Conservation (phyloP, 73 alveolate genomes). For the Halteria grandinella region DNA sequence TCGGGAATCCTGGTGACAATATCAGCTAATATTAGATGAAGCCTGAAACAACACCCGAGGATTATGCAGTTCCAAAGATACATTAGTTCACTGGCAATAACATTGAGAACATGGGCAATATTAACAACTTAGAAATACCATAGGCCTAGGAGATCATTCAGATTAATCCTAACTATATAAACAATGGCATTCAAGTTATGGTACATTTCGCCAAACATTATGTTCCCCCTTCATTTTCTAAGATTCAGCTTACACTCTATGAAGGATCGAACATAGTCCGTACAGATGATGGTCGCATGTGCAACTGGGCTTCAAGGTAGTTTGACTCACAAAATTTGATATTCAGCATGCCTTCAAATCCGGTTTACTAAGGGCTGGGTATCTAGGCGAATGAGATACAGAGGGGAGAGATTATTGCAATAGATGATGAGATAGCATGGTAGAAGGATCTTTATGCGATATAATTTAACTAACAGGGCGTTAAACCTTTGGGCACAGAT, state of each 20-base stretch:
- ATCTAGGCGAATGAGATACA: slow-evolving; percentile 46
- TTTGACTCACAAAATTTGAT: slow-evolving; percentile 53
- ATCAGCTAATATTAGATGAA: slow-evolving; percentile 46
- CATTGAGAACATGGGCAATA: background rate
- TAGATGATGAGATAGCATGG: slow-evolving; percentile 54
- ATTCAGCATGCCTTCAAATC: slow-evolving; percentile 53
- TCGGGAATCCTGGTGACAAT: slow-evolving; percentile 80
- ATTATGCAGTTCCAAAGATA: slow-evolving; percentile 71
- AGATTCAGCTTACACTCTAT: slow-evolving; percentile 72
- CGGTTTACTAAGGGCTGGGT: slow-evolving; percentile 21
- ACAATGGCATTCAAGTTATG: slow-evolving; percentile 68
- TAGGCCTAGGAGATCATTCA: background rate
- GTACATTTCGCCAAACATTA: slow-evolving; percentile 60
- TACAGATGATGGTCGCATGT: slow-evolving; percentile 54
- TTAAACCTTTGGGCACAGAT: background rate
- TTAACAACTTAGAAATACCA: background rate
- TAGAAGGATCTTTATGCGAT: slow-evolving; percentile 19
- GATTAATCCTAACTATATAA: slow-evolving; percentile 48
- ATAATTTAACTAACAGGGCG: background rate
- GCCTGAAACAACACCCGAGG: slow-evolving; percentile 69
- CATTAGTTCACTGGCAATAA: slow-evolving; percentile 51
- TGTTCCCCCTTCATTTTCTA: slow-evolving; percentile 50
- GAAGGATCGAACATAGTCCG: slow-evolving; percentile 74
- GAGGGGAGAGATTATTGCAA: slow-evolving; percentile 40
- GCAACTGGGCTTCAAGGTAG: slow-evolving; percentile 69